Evolutionary conservation across 2,329 filamentous ascomycete genomes (phyloP), one percentile per base, ranked within the genome.

Genomic region (Hawksworthiomyces lignivorus): DNA sequence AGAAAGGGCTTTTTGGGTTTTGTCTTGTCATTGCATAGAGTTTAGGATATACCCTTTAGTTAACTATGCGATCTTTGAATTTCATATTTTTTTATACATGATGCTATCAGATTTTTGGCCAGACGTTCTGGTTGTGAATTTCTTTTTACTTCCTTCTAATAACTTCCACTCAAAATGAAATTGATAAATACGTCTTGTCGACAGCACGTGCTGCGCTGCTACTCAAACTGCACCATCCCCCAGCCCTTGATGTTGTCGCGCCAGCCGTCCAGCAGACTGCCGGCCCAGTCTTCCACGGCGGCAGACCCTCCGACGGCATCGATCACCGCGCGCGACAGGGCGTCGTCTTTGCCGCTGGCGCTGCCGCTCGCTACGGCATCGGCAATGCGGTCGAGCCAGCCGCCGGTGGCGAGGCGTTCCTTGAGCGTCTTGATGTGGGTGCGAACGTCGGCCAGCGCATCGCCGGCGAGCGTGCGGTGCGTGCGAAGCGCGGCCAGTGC

Each of bases 361-460:
- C 4, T 7, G 29, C 29, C 51, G 21, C 42, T 44, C 4, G 42
- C 48, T 1, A 54, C 55, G 60, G 59, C 61, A 11, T 52, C 55
- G 28, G 55, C 47, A 11, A 68, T 36, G 18, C 56, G 52, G 36
- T 65, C 65, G 44, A 63, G 48, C 63, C 62, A 67, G 9, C 61
- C 62, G 2, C 55, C 51, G 20, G 55, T 50, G 11, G 51, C 56
- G 6, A 67, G 44, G 14, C 37, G 48, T 21, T 55, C 54, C 42
- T 56, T 59, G 15, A 62, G 37, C 20, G 41, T 37, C 46, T 58
- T 58, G n/a, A 69, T 44, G 15, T 54, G 56, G 1, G 42, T 47
- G 47, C 59, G 62, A 6, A 62, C 52, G 1, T 41, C 54, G 18
- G 61, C 50, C 0, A 57, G 44, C 1, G 49, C 48, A 4, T 54